A percentile compares a stretch with the other conserved stretches of the same genome.
These are phyloP conservation scores for Cladosporium halotolerans DNA, from an alignment of 2,329 filamentous ascomycete genomes.

Conservation along the genomic window DNA sequence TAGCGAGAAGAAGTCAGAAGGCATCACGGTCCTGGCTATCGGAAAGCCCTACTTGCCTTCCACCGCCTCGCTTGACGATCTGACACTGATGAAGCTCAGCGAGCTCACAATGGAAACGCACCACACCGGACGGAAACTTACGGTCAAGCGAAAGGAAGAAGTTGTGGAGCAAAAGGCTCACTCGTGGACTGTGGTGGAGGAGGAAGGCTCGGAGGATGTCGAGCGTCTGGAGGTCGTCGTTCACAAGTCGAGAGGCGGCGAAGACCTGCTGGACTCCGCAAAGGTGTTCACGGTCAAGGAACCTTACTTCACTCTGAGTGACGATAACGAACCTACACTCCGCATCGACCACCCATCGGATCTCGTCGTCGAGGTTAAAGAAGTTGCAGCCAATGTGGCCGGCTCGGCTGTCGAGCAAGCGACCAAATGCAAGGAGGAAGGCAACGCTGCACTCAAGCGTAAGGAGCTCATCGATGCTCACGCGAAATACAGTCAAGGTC, in stretches of 20 bases:
- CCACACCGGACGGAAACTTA: conserved; percentile 17
- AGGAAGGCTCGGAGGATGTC: conserved; percentile 19
- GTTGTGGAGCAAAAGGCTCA: conserved; percentile 15
- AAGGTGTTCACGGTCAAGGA: conserved; percentile 24
- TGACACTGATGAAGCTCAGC: conserved; percentile 8
- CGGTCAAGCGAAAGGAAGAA: conserved; percentile 18
- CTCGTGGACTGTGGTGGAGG: conserved; percentile 29
- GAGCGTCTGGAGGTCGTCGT: conserved; percentile 25
- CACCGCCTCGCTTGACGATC: conserved; percentile 8
- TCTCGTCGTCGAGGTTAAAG: conserved; percentile 10
- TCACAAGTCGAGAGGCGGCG: conserved; percentile 27
- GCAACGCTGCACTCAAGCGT: conserved; percentile 25
- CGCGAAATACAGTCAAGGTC: conserved; percentile 18
- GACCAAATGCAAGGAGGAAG: conserved; percentile 22
- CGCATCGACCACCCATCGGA: conserved; percentile 27
- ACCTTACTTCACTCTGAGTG: conserved; percentile 26
- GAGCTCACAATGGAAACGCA: conserved; percentile 18
- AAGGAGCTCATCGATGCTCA: conserved; percentile 18
- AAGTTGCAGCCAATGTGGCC: neutral
- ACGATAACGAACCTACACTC: conserved; percentile 23
- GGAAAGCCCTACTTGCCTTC: conserved; percentile 11
- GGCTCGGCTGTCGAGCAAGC: conserved; percentile 11
- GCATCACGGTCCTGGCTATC: conserved; percentile 5
- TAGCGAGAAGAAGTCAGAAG: conserved; percentile 2
- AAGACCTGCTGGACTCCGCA: conserved; percentile 30